Evolutionary conservation across 495 filamentous ascomycete genomes (phyloP), one percentile per base, ranked within the genome.

Genomic region (Aspergillus biplanus): DNA sequence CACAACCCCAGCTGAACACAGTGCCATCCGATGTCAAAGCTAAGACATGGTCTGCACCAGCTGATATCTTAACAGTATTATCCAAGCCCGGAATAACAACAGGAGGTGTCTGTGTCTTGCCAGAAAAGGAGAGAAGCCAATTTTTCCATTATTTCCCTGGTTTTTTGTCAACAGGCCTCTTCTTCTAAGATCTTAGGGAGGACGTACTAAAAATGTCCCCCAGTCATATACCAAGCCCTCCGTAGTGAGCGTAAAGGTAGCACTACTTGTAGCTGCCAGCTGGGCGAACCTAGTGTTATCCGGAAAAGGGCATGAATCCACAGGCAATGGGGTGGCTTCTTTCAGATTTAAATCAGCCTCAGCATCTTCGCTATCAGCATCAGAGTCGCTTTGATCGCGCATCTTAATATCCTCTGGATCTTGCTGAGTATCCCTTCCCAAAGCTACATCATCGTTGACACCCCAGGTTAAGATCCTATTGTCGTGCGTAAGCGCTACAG

Each of bases 381-480:
- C 80, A 37, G 37, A 39, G 13, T 39, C 37, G 13, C 60, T 65
- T 12, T 74, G 71, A 9, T 73, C 71, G 12, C 72, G 70, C 39
- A 80, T 78, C 27, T 61, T 59, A 1, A 78, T 81, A 49, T 85
- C 69, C 49, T 80, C 78, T n/a, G 79, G 80, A 13, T 81, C 82
- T 71, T 81, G 80, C 32, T 75, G 70, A 8, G 89, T 89, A 60
- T 86, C 81, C 42, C 89, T 82, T 9, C 89, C 89, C 21, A 92
- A 80, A n/a, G 88, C 86, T 52, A 84, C 83, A 59, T 89, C 81
- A 63, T 90, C 88, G 64, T 92, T 92, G 60, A 90, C 88, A 59
- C 89, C 89, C 89, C 89, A 91, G 2, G 88, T 89, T 35, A 88
- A 73, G 54, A 92, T 85, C 63, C 80, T 78, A 70, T 89, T 89